phyloP scores from a whole-genome alignment of 768 basidiomycete genomes.

The Boletus sp. region DNA sequence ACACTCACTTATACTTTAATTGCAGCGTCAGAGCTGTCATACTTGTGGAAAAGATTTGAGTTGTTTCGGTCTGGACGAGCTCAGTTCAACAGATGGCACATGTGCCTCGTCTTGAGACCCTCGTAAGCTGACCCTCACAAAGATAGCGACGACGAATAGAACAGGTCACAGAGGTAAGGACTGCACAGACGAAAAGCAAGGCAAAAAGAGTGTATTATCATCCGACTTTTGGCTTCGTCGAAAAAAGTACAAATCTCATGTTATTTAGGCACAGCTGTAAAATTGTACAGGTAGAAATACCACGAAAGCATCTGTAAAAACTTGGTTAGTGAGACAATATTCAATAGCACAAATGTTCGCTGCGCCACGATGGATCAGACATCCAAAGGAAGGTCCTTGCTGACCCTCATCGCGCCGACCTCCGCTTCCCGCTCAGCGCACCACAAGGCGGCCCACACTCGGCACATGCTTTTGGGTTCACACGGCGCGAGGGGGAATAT shows the following conservation, averaged over 20 bases:
- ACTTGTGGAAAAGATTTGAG: not conserved
- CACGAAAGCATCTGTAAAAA: constrained; percentile 1
- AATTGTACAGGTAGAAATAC: not conserved
- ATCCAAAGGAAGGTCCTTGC: constrained; percentile 83
- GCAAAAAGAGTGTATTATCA: no score
- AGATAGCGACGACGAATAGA: not conserved
- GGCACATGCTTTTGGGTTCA: constrained; percentile 66
- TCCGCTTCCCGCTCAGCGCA: constrained; percentile 73
- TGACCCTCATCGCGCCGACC: constrained; percentile 69
- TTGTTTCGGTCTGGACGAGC: not conserved
- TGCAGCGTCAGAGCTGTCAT: constrained; percentile 6
- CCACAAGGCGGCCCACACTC: constrained; percentile 62
- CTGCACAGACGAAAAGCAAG: not conserved
- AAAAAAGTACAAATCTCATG: no score
- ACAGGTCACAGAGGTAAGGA: no score
- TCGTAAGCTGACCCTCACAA: not conserved
- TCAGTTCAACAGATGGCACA: not conserved
- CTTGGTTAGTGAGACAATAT: constrained; percentile 2
- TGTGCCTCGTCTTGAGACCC: no score
- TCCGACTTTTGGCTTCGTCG: no score
- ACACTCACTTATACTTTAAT: constrained; percentile 6
- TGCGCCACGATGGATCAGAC: constrained; percentile 56
- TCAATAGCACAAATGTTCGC: constrained; percentile 4
- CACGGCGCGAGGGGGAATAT: constrained; percentile 64
- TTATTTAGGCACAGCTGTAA: no score